Evolutionary conservation across 2,329 filamentous ascomycete species (phyloP).

Genomic region (Diaporthe ampelina): DNA sequence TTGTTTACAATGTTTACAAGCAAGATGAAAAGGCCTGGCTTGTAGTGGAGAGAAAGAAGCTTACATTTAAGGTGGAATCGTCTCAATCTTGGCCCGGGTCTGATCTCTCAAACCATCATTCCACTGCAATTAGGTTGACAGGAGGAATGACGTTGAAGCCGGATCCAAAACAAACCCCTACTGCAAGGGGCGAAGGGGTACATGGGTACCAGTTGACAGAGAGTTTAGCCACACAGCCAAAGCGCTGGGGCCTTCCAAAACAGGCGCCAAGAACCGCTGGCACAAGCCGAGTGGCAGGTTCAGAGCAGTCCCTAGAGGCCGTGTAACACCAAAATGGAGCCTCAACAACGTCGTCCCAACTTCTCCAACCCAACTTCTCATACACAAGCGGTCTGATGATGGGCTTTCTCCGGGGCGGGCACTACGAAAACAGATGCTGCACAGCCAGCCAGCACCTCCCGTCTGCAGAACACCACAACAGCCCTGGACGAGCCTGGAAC

Average conservation of each 20-base stretch:
- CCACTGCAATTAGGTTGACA: constrained; percentile 11
- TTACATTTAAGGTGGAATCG: constrained; percentile 26
- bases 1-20: neutral
- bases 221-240: constrained; percentile 18
- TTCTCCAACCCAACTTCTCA: constrained; percentile 36
- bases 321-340: constrained; percentile 7
- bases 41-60: constrained; percentile 23
- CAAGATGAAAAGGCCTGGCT: no score
- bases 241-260: constrained; percentile 28
- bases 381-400: constrained; percentile 37
- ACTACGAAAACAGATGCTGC: neutral
- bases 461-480: constrained; percentile 22
- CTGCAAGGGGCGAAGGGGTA: constrained; percentile 5
- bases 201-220: neutral
- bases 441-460: constrained; percentile 17
- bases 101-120: constrained; percentile 28
- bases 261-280: constrained; percentile 38
- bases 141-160: neutral
- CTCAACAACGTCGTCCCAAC: constrained; percentile 28
- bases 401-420: constrained; percentile 8
- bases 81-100: constrained; percentile 24
- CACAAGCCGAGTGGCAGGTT: constrained; percentile 21
- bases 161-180: constrained; percentile 9
- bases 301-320: neutral
- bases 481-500: constrained; percentile 30